phyloP scores from a whole-genome alignment of 1,284 basidiomycete genomes.

The Tylopilus sp. region DNA sequence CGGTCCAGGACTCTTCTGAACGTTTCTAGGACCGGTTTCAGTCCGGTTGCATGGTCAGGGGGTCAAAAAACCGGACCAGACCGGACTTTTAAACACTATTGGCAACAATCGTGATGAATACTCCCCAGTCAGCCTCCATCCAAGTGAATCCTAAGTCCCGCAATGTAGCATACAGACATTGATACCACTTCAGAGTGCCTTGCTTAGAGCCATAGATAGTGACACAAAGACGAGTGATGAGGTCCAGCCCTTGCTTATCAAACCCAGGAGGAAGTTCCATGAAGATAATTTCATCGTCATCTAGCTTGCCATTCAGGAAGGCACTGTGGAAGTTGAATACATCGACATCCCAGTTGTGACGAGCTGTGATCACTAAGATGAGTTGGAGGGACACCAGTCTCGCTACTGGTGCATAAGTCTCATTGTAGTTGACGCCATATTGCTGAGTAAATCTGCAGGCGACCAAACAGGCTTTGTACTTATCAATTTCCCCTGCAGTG shows the following conservation, averaged over 20 bases:
- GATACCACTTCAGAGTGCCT: constrained; percentile 7
- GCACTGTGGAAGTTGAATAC: constrained; percentile 3
- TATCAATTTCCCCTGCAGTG: background rate
- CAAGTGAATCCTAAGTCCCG: too few relatives aligned
- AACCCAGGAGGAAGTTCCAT: constrained; percentile 1
- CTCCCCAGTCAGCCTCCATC: too few relatives aligned
- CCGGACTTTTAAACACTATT: too few relatives aligned
- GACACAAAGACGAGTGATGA: background rate
- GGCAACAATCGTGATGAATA: too few relatives aligned
- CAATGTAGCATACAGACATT: background rate
- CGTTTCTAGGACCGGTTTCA: too few relatives aligned
- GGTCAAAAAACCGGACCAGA: too few relatives aligned
- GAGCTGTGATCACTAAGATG: background rate
- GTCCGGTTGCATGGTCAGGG: too few relatives aligned
- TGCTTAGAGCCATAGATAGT: constrained; percentile 8
- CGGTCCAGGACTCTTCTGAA: too few relatives aligned
- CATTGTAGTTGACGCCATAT: constrained; percentile 4
- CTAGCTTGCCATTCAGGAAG: background rate
- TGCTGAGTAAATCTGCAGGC: background rate
- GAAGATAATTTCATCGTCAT: background rate
- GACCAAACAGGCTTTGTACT: constrained; percentile 1
- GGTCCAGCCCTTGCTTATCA: background rate
- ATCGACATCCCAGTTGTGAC: constrained; percentile 1
- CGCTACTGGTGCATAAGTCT: constrained; percentile 2
- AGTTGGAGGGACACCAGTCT: background rate